phyloP scores from a whole-genome alignment of 495 filamentous ascomycete species.

The Darksidea phi region DNA sequence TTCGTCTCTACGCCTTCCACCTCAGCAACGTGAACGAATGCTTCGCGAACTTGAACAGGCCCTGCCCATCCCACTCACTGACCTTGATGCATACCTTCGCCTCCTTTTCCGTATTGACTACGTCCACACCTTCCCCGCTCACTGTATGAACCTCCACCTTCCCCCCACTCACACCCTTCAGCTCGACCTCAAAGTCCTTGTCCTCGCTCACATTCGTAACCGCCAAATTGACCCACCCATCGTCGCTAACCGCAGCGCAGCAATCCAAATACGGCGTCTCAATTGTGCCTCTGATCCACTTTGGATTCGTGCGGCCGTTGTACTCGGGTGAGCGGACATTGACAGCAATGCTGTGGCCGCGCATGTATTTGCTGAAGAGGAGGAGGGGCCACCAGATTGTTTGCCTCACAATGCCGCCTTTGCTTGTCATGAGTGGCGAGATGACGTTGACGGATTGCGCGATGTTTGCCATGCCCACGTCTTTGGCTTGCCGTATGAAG shows the following conservation, averaged over 20 bases:
- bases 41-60: slow-evolving; percentile 60
- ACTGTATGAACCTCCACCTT: slow-evolving; percentile 60
- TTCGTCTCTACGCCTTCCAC: slow-evolving; percentile 55
- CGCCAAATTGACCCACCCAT: slow-evolving; percentile 61
- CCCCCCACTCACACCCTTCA: slow-evolving; percentile 53
- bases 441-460: slow-evolving; percentile 80
- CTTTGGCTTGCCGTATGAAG: slow-evolving; percentile 70
- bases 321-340: slow-evolving; percentile 62
- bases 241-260: slow-evolving; percentile 61
- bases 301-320: slow-evolving; percentile 61
- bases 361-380: slow-evolving; percentile 72
- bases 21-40: slow-evolving; percentile 65
- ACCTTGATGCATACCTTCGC: slow-evolving; percentile 61
- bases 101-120: slow-evolving; percentile 59
- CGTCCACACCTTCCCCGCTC: slow-evolving; percentile 53
- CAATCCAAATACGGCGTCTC: slow-evolving; percentile 72
- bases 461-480: slow-evolving; percentile 78
- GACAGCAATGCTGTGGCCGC: slow-evolving; percentile 61
- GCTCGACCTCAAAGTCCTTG: slow-evolving; percentile 54
- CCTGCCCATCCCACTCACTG: slow-evolving; percentile 59
- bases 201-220: slow-evolving; percentile 68
- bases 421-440: slow-evolving; percentile 69
- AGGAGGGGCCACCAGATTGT: slow-evolving; percentile 76
- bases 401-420: slow-evolving; percentile 64
- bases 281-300: slow-evolving; percentile 62